Evolutionary conservation across 305 asterid genomes (phyloP).

Genomic region (Plantago lanceolata): DNA sequence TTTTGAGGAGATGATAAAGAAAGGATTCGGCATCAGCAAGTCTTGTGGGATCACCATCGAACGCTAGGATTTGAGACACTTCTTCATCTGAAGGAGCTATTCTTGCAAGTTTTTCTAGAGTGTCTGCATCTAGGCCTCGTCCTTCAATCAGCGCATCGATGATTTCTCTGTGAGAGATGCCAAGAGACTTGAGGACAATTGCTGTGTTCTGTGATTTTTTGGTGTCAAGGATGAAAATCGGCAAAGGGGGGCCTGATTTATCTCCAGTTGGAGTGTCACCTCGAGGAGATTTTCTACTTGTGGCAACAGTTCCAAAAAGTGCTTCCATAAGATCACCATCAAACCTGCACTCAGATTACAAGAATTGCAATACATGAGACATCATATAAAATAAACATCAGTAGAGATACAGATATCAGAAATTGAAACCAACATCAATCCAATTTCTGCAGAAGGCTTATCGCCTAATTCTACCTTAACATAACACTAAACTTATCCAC

Average conservation of each 20-base stretch:
- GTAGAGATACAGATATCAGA: background rate
- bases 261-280: slow-evolving; percentile 35
- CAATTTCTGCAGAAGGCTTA: too few relatives aligned
- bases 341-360: slow-evolving; percentile 39
- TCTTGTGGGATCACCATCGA: slow-evolving; percentile 63
- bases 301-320: slow-evolving; percentile 79
- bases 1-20: slow-evolving; percentile 71
- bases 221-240: slow-evolving; percentile 78
- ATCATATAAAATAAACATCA: background rate
- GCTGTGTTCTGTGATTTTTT: slow-evolving; percentile 84
- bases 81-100: slow-evolving; percentile 72
- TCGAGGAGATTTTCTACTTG: slow-evolving; percentile 64
- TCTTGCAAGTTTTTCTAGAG: slow-evolving; percentile 65
- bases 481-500: too few relatives aligned
- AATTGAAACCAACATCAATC: background rate
- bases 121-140: slow-evolving; percentile 56
- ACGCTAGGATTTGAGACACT: slow-evolving; percentile 47
- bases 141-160: slow-evolving; percentile 59
- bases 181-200: slow-evolving; percentile 74
- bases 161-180: slow-evolving; percentile 54
- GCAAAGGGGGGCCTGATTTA: slow-evolving; percentile 53
- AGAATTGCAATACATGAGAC: background rate
- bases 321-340: slow-evolving; percentile 98
- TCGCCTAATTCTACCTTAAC: too few relatives aligned
- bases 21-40: slow-evolving; percentile 89